Evolutionary conservation across 371 early-diverging fungal species (phyloP).

Genomic region (Mucor circinelloides): DNA sequence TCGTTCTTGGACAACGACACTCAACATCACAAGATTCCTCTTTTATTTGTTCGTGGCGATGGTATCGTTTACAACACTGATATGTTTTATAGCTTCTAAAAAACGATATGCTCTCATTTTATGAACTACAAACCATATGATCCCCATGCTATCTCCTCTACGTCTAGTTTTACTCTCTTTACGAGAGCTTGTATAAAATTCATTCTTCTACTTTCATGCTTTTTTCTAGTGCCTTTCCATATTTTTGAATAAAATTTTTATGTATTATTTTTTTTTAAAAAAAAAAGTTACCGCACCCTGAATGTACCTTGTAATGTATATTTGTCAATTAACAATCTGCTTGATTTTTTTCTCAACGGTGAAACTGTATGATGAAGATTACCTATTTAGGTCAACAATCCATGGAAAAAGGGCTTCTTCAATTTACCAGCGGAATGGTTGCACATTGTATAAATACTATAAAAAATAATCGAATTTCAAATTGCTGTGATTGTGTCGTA

Average conservation of each 20-base stretch:
- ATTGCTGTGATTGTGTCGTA: neutral
- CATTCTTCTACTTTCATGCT: neutral
- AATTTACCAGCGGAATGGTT: neutral
- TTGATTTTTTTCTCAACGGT: neutral
- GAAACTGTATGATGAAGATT: neutral
- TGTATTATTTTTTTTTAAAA: neutral
- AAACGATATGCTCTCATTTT: neutral
- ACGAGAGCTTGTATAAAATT: neutral
- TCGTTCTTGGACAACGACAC: constrained; percentile 21
- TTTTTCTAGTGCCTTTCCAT: neutral
- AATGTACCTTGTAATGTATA: neutral
- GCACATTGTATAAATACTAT: neutral
- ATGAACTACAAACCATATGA: neutral
- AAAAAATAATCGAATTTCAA: neutral
- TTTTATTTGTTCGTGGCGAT: constrained; percentile 29
- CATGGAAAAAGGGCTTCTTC: neutral
- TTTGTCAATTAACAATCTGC: neutral
- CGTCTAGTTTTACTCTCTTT: neutral
- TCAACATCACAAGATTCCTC: constrained; percentile 16
- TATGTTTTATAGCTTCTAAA: constrained; percentile 25
- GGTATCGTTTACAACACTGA: constrained; percentile 29
- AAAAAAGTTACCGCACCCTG: too few species aligned
- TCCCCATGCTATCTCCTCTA: neutral
- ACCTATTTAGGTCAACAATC: neutral
- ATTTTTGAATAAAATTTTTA: neutral